These are phyloP conservation scores for Tinospora cordifolia DNA, from an alignment of 164 flowering plant species.

Conservation along the genomic window DNA sequence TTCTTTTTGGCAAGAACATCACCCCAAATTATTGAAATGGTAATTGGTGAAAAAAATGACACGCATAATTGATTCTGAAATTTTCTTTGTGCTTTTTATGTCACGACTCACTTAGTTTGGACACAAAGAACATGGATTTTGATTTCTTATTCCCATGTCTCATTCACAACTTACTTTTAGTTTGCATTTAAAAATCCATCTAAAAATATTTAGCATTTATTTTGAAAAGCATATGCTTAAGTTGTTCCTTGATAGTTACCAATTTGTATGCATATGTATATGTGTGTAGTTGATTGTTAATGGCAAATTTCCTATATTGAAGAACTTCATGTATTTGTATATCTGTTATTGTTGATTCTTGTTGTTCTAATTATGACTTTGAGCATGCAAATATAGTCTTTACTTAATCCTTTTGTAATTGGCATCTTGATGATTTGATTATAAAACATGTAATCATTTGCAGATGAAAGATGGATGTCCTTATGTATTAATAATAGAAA, in stretches of 20 bases:
- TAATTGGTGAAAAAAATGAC: background rate
- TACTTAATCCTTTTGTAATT: too few species aligned
- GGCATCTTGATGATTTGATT: too few species aligned
- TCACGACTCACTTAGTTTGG: background rate
- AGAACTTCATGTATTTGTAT: background rate
- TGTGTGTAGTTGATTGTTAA: background rate
- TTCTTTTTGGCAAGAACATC: background rate
- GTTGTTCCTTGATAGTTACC: too few species aligned
- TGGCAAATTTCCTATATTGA: background rate
- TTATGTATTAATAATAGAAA: too few species aligned
- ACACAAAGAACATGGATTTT: background rate
- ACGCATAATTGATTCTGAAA: background rate
- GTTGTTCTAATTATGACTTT: background rate
- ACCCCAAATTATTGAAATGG: background rate
- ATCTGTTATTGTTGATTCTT: background rate
- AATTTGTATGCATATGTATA: background rate
- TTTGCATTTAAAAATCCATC: background rate
- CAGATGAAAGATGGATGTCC: too few species aligned
- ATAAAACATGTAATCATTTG: too few species aligned
- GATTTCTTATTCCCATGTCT: background rate
- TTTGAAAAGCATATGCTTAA: too few species aligned
- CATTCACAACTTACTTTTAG: background rate
- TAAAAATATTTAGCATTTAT: background rate
- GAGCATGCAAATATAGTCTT: background rate
- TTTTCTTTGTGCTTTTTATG: background rate